These are phyloP conservation scores for Russula sp. DNA, from an alignment of 768 basidiomycete genomes.

Conservation along the genomic window DNA sequence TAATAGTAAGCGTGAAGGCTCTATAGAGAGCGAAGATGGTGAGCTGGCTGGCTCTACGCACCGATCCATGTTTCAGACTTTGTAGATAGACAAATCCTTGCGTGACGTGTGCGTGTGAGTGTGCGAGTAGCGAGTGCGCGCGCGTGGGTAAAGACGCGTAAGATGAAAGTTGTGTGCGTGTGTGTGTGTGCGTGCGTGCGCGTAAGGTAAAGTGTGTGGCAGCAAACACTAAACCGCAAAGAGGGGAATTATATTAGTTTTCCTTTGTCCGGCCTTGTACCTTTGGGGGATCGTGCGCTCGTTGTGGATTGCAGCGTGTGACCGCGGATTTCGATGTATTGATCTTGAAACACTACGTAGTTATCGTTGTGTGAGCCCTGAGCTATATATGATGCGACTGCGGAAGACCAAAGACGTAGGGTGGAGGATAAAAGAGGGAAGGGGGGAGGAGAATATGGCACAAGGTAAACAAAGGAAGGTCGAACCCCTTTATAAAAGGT, in stretches of 20 bases:
- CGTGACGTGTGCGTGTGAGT: neutral
- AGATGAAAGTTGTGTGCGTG: neutral
- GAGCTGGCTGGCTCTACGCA: constrained; percentile 6
- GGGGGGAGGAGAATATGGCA: neutral
- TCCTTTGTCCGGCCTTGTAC: neutral
- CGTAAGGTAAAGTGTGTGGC: neutral
- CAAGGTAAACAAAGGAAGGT: neutral
- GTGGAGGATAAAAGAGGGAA: neutral
- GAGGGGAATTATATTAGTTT: neutral
- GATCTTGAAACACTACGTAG: neutral
- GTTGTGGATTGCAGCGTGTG: neutral
- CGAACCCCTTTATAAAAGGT: neutral
- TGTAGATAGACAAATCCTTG: neutral
- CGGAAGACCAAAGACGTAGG: neutral
- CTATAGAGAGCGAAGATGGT: neutral
- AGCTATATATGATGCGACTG: too few species aligned
- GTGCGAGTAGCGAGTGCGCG: neutral
- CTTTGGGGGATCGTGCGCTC: neutral
- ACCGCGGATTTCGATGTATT: neutral
- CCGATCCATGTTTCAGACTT: constrained; percentile 24
- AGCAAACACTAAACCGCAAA: neutral
- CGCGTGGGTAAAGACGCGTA: neutral
- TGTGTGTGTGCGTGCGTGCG: neutral
- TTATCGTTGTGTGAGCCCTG: too few species aligned
- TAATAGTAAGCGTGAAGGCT: constrained; percentile 3